phyloP scores from a whole-genome alignment of 805 yeast species.

The Debaryomyces prosopidis region DNA sequence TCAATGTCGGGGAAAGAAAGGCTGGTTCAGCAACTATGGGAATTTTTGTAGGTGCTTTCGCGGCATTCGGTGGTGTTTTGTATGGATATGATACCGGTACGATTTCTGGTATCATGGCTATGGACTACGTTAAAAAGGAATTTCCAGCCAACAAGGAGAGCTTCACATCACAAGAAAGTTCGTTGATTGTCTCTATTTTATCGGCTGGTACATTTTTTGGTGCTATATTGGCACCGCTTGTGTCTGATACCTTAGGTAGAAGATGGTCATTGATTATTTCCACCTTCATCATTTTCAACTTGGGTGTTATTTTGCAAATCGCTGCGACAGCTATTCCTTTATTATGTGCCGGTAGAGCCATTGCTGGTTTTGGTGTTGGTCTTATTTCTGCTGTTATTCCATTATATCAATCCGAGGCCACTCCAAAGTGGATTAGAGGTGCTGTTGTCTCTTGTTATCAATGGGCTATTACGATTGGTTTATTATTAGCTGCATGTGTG shows the following conservation, averaged over 20 bases:
- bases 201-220: conserved; percentile 75
- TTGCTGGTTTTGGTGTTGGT: conserved; percentile 77
- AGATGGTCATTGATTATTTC: conserved; percentile 54
- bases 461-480: conserved; percentile 69
- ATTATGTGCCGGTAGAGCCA: conserved; percentile 46
- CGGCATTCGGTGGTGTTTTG: conserved; percentile 76
- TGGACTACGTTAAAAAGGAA: conserved; percentile 53
- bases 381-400: conserved; percentile 69
- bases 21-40: conserved; percentile 46
- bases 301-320: conserved; percentile 64
- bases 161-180: conserved; percentile 45
- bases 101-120: conserved; percentile 67
- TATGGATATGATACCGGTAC: conserved; percentile 83
- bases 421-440: conserved; percentile 74
- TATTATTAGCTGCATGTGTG: conserved; percentile 67
- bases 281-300: conserved; percentile 53
- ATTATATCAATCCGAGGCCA: conserved; percentile 63
- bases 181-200: conserved; percentile 55
- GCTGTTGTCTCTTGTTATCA: conserved; percentile 70
- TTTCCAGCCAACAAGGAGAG: conserved; percentile 36
- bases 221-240: conserved; percentile 56
- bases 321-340: conserved; percentile 47
- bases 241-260: conserved; percentile 63
- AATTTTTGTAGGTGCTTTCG: conserved; percentile 47
- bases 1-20: conserved; percentile 47